Evolutionary conservation across 1,139 yeast species (phyloP).

Genomic region (Debaryomycetaceae sp.): DNA sequence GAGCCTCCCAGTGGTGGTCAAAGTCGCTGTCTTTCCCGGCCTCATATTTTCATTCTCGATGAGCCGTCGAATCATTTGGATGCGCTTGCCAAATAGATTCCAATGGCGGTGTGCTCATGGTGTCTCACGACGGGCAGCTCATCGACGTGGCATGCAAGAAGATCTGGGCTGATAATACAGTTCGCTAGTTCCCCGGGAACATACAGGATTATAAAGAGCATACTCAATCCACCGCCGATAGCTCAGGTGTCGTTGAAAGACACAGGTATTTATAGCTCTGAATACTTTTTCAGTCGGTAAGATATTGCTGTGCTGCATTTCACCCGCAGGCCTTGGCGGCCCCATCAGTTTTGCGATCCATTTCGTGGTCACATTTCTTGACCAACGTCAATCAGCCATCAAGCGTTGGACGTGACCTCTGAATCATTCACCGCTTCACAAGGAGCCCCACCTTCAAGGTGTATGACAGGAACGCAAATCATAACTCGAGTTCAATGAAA

Average conservation of each 20-base stretch:
- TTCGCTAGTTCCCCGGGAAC: constrained; percentile 68
- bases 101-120: constrained; percentile 95
- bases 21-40: constrained; percentile 83
- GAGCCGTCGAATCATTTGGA: constrained; percentile 99
- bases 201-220: constrained; percentile 86
- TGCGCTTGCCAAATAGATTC: constrained; percentile 79
- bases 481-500: no score
- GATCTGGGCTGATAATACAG: constrained; percentile 84
- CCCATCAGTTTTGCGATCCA: no score
- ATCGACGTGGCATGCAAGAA: constrained; percentile 83
- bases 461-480: no score
- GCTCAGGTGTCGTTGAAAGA: constrained; percentile 78
- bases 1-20: constrained; percentile 92
- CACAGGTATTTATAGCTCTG: no score
- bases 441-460: no score
- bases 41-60: constrained; percentile 88
- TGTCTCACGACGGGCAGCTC: constrained; percentile 90
- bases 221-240: constrained; percentile 66
- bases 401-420: no score
- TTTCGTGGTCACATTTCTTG: no score
- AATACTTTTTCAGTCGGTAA: no score
- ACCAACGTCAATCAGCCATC: no score
- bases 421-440: no score
- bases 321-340: no score
- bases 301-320: no score